These are phyloP conservation scores for Nemania serpens DNA, from an alignment of 2,329 filamentous ascomycete genomes.

Conservation along the genomic window DNA sequence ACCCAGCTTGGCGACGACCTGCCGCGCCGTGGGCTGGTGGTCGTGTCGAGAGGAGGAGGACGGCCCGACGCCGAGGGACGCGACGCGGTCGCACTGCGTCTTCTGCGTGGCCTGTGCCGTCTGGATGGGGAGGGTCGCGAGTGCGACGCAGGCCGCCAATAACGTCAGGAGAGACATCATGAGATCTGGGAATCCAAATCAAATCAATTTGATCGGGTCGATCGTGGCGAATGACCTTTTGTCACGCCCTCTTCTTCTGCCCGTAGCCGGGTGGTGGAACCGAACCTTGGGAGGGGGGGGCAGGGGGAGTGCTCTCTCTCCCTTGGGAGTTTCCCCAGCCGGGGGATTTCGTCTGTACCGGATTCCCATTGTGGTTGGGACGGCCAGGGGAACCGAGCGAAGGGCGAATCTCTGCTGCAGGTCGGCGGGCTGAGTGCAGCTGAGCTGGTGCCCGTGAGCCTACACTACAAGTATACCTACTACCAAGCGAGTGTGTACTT, in stretches of 20 bases:
- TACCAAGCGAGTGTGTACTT: background rate
- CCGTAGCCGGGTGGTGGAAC: too few species aligned
- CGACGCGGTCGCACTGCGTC: background rate
- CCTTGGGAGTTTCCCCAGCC: too few species aligned
- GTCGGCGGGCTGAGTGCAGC: constrained; percentile 6
- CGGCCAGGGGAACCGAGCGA: background rate
- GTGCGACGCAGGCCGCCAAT: constrained; percentile 19
- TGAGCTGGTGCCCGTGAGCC: background rate
- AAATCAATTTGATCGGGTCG: too few species aligned
- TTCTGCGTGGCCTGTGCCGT: background rate
- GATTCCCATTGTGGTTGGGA: too few species aligned
- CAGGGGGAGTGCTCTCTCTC: too few species aligned
- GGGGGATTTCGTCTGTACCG: too few species aligned
- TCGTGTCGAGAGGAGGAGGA: background rate
- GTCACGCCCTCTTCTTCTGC: too few species aligned
- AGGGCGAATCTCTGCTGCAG: background rate
- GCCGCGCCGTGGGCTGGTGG: constrained; percentile 42
- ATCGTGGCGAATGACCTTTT: too few species aligned
- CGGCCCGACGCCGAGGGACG: background rate
- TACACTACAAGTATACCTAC: background rate
- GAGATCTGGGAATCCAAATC: background rate
- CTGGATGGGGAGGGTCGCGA: constrained; percentile 9
- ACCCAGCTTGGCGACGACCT: constrained; percentile 50
- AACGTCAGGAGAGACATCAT: constrained; percentile 8
- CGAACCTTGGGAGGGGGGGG: too few species aligned